phyloP scores from a whole-genome alignment of 106 monocot species.

The Phalaenopsis aphrodite region DNA sequence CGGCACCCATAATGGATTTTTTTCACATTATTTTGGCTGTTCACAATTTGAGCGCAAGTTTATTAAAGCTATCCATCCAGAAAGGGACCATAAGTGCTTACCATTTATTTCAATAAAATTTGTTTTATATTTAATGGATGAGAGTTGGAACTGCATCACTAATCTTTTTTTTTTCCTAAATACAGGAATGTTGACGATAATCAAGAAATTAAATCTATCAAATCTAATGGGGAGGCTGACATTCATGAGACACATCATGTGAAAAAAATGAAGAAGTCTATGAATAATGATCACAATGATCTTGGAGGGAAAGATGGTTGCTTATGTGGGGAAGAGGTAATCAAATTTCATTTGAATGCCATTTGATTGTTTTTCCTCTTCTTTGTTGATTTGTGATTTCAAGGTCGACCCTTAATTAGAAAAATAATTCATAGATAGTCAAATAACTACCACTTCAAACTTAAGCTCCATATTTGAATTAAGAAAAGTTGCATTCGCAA shows the following conservation, averaged over 20 bases:
- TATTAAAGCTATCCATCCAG: background rate
- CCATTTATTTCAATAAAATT: background rate
- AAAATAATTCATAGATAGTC: background rate
- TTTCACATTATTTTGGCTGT: background rate
- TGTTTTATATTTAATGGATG: constrained; percentile 1
- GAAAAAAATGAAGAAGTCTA: background rate
- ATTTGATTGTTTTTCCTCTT: background rate
- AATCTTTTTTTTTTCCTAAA: background rate
- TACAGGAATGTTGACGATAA: background rate
- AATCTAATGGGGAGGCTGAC: background rate
- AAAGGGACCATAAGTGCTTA: background rate
- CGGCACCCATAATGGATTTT: background rate
- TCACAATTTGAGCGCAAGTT: background rate
- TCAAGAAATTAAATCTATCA: background rate
- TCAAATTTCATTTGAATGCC: constrained; percentile 7
- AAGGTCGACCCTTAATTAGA: background rate
- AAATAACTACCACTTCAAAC: background rate
- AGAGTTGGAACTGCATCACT: background rate
- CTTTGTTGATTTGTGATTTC: constrained; percentile 1
- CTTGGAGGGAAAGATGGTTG: background rate
- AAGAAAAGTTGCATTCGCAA: background rate
- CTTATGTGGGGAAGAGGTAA: constrained; percentile 1
- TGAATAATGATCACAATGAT: background rate
- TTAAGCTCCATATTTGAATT: background rate
- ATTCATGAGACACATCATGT: background rate